Base-by-base conservation (phyloP, 441 rosid genomes). In the Geranium incanum region DNA sequence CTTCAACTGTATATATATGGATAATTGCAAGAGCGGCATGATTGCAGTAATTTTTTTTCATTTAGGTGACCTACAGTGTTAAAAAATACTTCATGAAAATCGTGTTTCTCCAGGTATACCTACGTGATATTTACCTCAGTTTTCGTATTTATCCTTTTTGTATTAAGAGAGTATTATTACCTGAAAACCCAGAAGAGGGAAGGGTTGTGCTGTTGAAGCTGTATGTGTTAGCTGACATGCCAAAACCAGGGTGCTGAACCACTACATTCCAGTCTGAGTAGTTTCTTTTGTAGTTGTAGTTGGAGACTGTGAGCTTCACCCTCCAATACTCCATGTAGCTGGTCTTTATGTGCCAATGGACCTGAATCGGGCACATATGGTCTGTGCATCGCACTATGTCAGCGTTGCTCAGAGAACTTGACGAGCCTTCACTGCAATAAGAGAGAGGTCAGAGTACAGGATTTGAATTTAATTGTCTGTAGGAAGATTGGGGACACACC, bases 261-360 rank as follows among this genome's bases (percentile, higher is more conserved):
- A 86, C 38, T 19, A 85, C 76, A 73, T 87, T 87, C 91, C 94
- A 89, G 75, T 83, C 63, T 5, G 88, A 74, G 75, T 84, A 87
- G 76, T 82, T 87, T 74, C 79, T 83, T 48, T 71, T 71, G 38
- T 83, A 82, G 59, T 87, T 84, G 68, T 82, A 83, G 80, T 83
- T 87, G 3, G 89, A 84, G 59, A 85, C 72, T 2, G 87, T 84
- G 16, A 87, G 72, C 67, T 89, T 86, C 69, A 86, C 83, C 68
- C 84, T 82, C 91, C 91, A 86, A 3, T 83, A 78, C 52, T 68
- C 77, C 45, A 75, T 28, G 45, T 87, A 89, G 60, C 79, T 86
- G 78, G 69, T 84, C 83, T 82, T 84, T 1, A 87, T 68, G 57
- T 89, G 90, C 88, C 94, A 89, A 43, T 87, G 91, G 64, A 84